Base-by-base conservation (phyloP, 495 filamentous ascomycete genomes). In the Neurospora terricola region DNA sequence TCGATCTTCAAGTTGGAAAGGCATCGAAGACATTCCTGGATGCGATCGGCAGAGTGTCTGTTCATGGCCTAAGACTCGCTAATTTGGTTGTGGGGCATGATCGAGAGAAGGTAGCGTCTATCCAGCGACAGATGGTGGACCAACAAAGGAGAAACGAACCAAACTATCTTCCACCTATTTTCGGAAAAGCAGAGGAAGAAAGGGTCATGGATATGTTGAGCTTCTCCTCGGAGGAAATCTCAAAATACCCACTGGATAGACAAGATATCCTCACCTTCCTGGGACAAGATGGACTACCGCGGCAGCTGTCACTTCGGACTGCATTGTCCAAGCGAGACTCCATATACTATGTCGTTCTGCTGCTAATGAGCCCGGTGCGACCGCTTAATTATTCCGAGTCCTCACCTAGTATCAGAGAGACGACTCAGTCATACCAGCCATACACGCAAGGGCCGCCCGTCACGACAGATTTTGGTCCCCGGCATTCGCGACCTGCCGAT, bases 81-180 rank as follows among this genome's bases (percentile, higher is more conserved):
- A 86, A 89, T 70, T 79, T 89, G 10, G 79, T 89, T 16, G 79
- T 76, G 62, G 71, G 79, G 11, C 80, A 74, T 18, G 88, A 90
- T 72, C 84, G 86, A 8, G 85, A 87, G 12, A 88, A 83, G 71
- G 79, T 87, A 18, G 74, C 79, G 34, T 82, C 79, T 10, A 78
- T 88, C 42, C 85, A 86, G 42, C 83, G 78, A 66, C 78, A 76
- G 78, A 82, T 81, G 73, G 85, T 81, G 75, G 86, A 79, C 34
- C 87, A 88, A 75, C 84, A 88, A 71, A 75, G 78, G 39, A 81
- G 83, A 71, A 83, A 82, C 68, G 86, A 87, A 34, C 87, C 87
- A 38, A 85, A 85, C 70, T 87, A 88, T 77, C 78, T 89, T 21
- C 87, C 88, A 42, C 87, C 86, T 48, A 88, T 88, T 68, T 83